Base-by-base conservation (phyloP, 306 rosid genomes). In the Pueraria montana region DNA sequence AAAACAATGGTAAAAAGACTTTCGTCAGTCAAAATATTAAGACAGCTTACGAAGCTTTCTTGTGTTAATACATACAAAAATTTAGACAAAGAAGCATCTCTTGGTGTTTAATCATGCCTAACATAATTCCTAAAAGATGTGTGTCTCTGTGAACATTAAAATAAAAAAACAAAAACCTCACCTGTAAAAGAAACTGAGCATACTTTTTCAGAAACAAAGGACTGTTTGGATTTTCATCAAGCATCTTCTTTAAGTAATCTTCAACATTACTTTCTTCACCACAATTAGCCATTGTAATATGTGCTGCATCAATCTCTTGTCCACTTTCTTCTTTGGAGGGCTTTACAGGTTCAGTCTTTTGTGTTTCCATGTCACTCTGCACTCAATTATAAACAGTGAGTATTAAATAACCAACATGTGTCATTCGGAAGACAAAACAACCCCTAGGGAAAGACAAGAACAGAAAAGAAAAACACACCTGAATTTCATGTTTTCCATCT, bases 181-280 rank as follows among this genome's bases (percentile, higher is more conserved):
- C 99, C 97, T 87, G 93, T 53, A 68, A 64, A 82, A 95, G 91
- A 87, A 91, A 88, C 81, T 71, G 91, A 68, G 95, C 98, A 45
- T 94, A 94, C 80, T 86, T 94, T 84, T 87, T 88, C 84, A 94
- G 84, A 82, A 91, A 80, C 87, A 86, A 74, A 79, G 92, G 88
- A 70, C 90, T 83, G 34, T 77, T 55, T 16, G 97, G 94, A 85
- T 89, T 82, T 84, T 87, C 88, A 49, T 86, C 85, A 34, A 94
- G 53, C 90, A 86, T 82, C 84, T 85, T 94, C 89, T 84, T 83
- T 56, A 88, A 84, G 86, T 87, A 77, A 56, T 86, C 89, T 78
- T 87, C 90, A 52, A 80, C 59, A 34, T 84, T 50, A 49, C 70
- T 59, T 32, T 82, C 73, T 24, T 80, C 77, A 46, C 84, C 63